Conservation (phyloP, 257 asterid genomes). For the Fraxinus cuspidata region DNA sequence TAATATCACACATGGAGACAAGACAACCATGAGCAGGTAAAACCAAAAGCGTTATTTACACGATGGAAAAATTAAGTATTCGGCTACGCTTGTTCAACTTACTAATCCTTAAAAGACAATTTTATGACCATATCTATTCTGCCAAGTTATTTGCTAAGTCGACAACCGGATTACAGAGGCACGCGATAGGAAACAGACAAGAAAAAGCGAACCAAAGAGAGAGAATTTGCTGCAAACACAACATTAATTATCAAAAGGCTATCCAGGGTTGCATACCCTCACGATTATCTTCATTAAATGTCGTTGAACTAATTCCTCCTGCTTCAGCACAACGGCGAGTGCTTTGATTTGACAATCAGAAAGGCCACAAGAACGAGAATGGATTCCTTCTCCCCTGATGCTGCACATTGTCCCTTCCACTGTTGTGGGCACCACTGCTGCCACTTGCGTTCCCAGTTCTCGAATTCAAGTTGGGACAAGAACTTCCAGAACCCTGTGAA, state of each 20-base stretch:
- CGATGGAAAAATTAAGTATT: background rate
- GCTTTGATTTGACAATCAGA: constrained; percentile 54
- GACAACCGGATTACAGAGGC: constrained; percentile 21
- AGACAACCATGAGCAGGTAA: background rate
- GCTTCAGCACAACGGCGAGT: constrained; percentile 36
- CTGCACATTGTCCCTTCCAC: constrained; percentile 47
- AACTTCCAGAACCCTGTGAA: constrained; percentile 40
- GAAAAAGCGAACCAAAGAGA: background rate
- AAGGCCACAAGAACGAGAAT: constrained; percentile 74
- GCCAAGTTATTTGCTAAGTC: constrained; percentile 17
- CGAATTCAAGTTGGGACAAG: constrained; percentile 34
- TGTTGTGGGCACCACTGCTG: constrained; percentile 35
- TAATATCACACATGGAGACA: background rate
- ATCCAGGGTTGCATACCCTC: constrained; percentile 22
- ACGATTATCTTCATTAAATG: constrained; percentile 37
- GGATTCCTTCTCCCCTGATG: constrained; percentile 79
- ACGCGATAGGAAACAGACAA: constrained; percentile 19
- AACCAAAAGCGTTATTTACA: constrained; percentile 23
- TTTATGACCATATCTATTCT: constrained; percentile 17
- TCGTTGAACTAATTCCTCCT: constrained; percentile 43
- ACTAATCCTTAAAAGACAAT: constrained; percentile 7
- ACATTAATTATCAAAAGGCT: constrained; percentile 48
- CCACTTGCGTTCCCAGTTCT: constrained; percentile 37
- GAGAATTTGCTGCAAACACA: constrained; percentile 22
- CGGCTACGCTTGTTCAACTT: background rate